Conservation (phyloP, 2,329 filamentous ascomycete genomes). For the Torrubiella hemipterigena region DNA sequence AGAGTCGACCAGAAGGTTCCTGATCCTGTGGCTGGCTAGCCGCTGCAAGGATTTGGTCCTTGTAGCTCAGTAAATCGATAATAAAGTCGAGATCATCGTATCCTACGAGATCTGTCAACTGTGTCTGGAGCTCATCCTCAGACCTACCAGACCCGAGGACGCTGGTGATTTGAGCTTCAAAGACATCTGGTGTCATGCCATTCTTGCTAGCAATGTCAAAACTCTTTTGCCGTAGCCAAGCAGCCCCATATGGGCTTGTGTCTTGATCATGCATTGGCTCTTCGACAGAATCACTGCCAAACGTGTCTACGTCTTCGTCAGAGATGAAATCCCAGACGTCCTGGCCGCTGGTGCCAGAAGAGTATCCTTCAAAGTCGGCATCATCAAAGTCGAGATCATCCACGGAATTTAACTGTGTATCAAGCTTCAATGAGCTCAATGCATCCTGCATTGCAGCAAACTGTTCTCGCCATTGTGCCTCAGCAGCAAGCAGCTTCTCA, state of each 20-base stretch:
- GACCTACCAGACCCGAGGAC: conserved; percentile 54
- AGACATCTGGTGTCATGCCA: conserved; percentile 54
- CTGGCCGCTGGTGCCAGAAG: conserved; percentile 51
- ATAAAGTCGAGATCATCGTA: conserved; percentile 91
- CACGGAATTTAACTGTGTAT: neutral
- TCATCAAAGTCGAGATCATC: neutral
- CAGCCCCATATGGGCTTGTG: conserved; percentile 34
- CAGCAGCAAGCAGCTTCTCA: conserved; percentile 24
- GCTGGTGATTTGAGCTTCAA: conserved; percentile 67
- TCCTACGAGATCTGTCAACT: conserved; percentile 78
- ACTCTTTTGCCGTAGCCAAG: conserved; percentile 66
- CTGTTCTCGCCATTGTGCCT: conserved; percentile 70
- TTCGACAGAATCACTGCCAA: conserved; percentile 54
- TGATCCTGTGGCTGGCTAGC: conserved; percentile 21
- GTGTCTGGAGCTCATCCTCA: conserved; percentile 84
- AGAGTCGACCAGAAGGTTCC: conserved; percentile 37
- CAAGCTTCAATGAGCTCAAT: conserved; percentile 55
- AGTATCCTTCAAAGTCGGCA: conserved; percentile 47
- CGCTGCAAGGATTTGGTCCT: conserved; percentile 50
- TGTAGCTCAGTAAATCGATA: conserved; percentile 74
- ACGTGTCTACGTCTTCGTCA: conserved; percentile 54
- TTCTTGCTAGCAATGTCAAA: conserved; percentile 52
- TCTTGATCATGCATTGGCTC: conserved; percentile 16
- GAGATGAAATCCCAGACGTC: conserved; percentile 92
- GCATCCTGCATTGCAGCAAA: conserved; percentile 78